Evolutionary conservation across 352 stramenopile genomes (phyloP).

Genomic region (Pythium rhizo-oryzae): DNA sequence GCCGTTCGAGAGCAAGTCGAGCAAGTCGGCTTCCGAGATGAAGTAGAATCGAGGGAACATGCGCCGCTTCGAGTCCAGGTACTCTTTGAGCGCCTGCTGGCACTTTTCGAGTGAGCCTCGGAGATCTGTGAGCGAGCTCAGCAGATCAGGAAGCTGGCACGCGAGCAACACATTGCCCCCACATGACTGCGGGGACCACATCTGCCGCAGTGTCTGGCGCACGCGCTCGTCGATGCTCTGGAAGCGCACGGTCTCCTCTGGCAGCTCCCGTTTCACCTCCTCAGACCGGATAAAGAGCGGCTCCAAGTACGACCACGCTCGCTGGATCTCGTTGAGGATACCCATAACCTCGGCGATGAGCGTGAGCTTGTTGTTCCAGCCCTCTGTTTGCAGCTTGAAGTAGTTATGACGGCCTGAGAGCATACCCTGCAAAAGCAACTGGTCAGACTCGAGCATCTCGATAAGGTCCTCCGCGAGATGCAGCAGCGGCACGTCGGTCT

Average conservation of each 20-base stretch:
- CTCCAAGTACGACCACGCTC: slow-evolving; percentile 95
- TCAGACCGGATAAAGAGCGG: slow-evolving; percentile 95
- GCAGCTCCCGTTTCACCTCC: slow-evolving; percentile 94
- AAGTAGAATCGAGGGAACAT: slow-evolving; percentile 97
- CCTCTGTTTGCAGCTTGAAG: slow-evolving; percentile 61
- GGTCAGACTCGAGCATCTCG: slow-evolving; percentile 95
- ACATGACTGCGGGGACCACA: slow-evolving; percentile 68
- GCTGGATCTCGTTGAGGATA: slow-evolving; percentile 94
- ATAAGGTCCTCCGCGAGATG: slow-evolving; percentile 93
- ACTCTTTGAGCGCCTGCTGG: slow-evolving; percentile 94
- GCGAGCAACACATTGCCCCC: slow-evolving; percentile 73
- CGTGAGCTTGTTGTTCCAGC: slow-evolving; percentile 56
- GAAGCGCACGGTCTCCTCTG: slow-evolving; percentile 90
- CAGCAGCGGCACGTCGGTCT: slow-evolving; percentile 82
- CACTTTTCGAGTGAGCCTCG: slow-evolving; percentile 87
- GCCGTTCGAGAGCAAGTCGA: slow-evolving; percentile 95
- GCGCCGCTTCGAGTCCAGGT: slow-evolving; percentile 92
- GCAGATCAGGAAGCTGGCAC: slow-evolving; percentile 84
- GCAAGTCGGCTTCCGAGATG: slow-evolving; percentile 92
- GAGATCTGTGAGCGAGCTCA: slow-evolving; percentile 76
- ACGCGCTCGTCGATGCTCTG: slow-evolving; percentile 84
- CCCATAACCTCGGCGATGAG: slow-evolving; percentile 86
- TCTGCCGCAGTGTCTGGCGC: slow-evolving; percentile 64
- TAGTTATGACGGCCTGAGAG: slow-evolving; percentile 72
- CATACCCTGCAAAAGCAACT: slow-evolving; percentile 95